Percentiles rank a stretch among this genome's conserved stretches.
Conservation (phyloP, 2,329 filamentous ascomycete species). For the Trichoderma afroharzianum region DNA sequence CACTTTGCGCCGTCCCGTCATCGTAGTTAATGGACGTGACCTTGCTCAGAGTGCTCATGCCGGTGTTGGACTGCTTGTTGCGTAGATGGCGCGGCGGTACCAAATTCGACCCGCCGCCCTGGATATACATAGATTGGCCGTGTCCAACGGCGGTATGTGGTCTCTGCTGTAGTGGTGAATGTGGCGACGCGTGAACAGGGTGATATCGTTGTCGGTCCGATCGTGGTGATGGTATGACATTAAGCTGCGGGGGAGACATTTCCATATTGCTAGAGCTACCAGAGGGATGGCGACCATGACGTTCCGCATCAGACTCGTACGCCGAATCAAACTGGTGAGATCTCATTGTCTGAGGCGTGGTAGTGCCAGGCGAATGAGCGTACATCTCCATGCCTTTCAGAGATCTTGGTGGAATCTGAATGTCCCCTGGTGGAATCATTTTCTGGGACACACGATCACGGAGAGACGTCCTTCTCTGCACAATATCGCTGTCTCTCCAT, state of each 20-base stretch:
- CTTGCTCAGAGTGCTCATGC: slow-evolving; percentile 57
- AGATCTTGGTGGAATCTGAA: slow-evolving; percentile 47
- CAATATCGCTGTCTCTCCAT: slow-evolving; percentile 1
- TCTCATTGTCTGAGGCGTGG: slow-evolving; percentile 30
- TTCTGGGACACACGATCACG: slow-evolving; percentile 54
- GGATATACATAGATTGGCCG: slow-evolving; percentile 27
- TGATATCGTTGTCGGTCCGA: slow-evolving; percentile 50
- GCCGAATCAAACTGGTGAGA: slow-evolving; percentile 43
- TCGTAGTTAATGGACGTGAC: slow-evolving; percentile 47
- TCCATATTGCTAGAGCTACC: slow-evolving; percentile 31
- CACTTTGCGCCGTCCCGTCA: slow-evolving; percentile 29
- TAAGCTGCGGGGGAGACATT: slow-evolving; percentile 25
- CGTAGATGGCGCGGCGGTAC: slow-evolving; percentile 40
- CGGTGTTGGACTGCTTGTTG: slow-evolving; percentile 51
- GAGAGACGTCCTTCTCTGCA: slow-evolving; percentile 41
- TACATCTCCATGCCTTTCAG: slow-evolving; percentile 18
- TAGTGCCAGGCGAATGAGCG: slow-evolving; percentile 29
- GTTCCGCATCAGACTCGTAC: slow-evolving; percentile 47
- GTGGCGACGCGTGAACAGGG: slow-evolving; percentile 59
- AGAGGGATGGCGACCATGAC: slow-evolving; percentile 32
- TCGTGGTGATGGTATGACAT: slow-evolving; percentile 31
- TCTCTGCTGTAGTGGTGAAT: slow-evolving; percentile 59
- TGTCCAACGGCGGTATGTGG: slow-evolving; percentile 48
- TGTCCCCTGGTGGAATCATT: slow-evolving; percentile 49
- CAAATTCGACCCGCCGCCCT: slow-evolving; percentile 26